phyloP scores from a whole-genome alignment of 805 yeast genomes.

The Helenozyma rhizophorensis region DNA sequence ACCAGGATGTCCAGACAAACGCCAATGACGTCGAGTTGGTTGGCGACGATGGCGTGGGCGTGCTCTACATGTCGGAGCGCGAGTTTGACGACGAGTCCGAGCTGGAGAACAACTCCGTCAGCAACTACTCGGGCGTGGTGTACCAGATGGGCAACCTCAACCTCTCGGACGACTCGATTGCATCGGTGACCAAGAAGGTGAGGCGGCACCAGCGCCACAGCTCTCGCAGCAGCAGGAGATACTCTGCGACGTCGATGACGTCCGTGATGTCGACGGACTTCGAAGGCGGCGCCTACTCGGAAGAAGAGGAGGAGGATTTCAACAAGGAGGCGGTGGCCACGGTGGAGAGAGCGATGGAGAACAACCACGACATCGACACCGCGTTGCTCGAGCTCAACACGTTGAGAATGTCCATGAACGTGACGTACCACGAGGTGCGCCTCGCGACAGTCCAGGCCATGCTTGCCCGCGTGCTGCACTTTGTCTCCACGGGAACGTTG shows the following conservation, averaged over 20 bases:
- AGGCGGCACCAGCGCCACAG: constrained; percentile 28
- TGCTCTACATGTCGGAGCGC: constrained; percentile 44
- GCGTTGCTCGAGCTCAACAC: constrained; percentile 92
- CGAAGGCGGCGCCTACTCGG: constrained; percentile 31
- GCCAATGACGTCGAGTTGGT: constrained; percentile 24
- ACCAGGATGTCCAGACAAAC: constrained; percentile 14
- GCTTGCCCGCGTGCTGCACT: constrained; percentile 63
- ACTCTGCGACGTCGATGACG: constrained; percentile 31
- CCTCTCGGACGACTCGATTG: constrained; percentile 56
- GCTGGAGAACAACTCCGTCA: constrained; percentile 31
- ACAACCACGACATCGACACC: constrained; percentile 89
- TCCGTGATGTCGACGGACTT: constrained; percentile 46
- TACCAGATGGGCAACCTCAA: constrained; percentile 46
- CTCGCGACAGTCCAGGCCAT: constrained; percentile 74
- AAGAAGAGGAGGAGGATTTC: constrained; percentile 66
- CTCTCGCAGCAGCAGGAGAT: constrained; percentile 25
- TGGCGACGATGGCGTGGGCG: constrained; percentile 51
- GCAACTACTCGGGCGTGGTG: constrained; percentile 38
- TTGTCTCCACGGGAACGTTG: constrained; percentile 71
- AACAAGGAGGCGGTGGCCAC: constrained; percentile 90
- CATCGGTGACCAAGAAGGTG: constrained; percentile 45
- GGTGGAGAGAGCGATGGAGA: constrained; percentile 84
- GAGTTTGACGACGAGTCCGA: constrained; percentile 36
- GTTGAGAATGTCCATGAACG: constrained; percentile 95
- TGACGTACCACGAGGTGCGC: constrained; percentile 88